phyloP scores from a whole-genome alignment of 345 rosid genomes.

The Boechera stricta region DNA sequence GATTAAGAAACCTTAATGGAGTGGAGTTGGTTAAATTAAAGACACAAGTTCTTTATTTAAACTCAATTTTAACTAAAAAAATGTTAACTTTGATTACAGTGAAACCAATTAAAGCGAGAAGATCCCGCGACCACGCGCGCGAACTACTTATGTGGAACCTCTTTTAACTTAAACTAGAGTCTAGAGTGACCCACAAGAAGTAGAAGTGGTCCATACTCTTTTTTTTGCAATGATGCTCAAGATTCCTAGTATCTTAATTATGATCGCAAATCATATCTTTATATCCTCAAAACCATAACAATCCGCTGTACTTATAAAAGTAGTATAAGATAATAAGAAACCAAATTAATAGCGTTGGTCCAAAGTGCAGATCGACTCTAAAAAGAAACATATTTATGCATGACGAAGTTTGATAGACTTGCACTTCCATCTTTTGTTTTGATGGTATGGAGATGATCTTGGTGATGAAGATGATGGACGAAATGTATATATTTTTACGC shows the following conservation, averaged over 20 bases:
- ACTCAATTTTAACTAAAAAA: neutral
- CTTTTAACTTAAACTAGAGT: conserved; percentile 32
- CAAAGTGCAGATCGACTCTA: neutral
- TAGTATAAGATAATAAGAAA: neutral
- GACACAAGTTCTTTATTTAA: conserved; percentile 17
- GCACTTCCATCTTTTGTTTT: neutral
- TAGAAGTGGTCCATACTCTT: conserved; percentile 31
- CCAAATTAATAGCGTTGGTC: neutral
- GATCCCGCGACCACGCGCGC: conserved; percentile 45
- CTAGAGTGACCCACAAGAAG: conserved; percentile 20
- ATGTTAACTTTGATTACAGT: conserved; percentile 34
- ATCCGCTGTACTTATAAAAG: neutral
- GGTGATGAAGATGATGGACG: neutral
- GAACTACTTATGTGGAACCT: conserved; percentile 35
- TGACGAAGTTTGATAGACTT: neutral
- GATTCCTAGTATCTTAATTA: conserved; percentile 41
- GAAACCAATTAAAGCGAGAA: conserved; percentile 37
- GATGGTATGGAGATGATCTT: neutral
- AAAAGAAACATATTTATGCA: neutral
- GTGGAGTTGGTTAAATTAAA: conserved; percentile 37
- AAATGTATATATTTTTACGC: neutral
- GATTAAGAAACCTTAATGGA: conserved; percentile 42
- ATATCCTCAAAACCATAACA: conserved; percentile 6
- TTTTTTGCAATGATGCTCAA: conserved; percentile 37
- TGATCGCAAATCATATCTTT: conserved; percentile 33